A percentile compares a stretch with the other conserved stretches of the same genome.
Evolutionary conservation across 2,329 filamentous ascomycete species (phyloP).

Genomic region (Rutstroemia sp.): DNA sequence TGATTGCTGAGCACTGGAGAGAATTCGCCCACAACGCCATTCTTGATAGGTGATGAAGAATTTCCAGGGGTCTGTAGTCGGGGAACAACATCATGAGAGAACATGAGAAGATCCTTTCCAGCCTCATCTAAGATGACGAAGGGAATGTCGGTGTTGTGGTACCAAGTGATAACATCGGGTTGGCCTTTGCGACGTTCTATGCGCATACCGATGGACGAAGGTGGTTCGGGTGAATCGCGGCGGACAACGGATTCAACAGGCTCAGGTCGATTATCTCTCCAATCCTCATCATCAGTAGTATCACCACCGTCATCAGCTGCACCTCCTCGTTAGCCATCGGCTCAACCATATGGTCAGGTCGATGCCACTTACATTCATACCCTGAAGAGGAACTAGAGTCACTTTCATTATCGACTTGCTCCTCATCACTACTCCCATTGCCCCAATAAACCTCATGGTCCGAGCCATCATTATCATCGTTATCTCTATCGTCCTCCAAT

Average conservation of each 20-base stretch:
- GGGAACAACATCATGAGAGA: slow-evolving; percentile 29
- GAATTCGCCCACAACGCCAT: slow-evolving; percentile 8
- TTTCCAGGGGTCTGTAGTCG: slow-evolving; percentile 10
- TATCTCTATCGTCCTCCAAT: slow-evolving; percentile 5
- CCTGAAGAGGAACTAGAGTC: slow-evolving; percentile 3
- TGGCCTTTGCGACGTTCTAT: slow-evolving; percentile 13
- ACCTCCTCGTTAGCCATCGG: neutral
- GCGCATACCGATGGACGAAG: slow-evolving; percentile 8
- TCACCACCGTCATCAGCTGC: slow-evolving; percentile 37
- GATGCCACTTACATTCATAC: slow-evolving; percentile 5
- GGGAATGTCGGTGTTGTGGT: slow-evolving; percentile 29
- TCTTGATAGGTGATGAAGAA: slow-evolving; percentile 1
- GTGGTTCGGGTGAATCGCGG: neutral
- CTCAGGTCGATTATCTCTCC: slow-evolving; percentile 5
- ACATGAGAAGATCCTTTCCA: slow-evolving; percentile 35
- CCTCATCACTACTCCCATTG: neutral
- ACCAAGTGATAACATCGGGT: slow-evolving; percentile 29
- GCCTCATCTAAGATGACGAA: slow-evolving; percentile 35
- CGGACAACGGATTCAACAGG: neutral
- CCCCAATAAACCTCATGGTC: neutral
- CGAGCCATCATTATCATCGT: slow-evolving; percentile 2
- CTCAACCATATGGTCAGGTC: neutral
- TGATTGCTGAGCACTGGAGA: slow-evolving; percentile 57
- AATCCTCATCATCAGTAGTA: slow-evolving; percentile 7
- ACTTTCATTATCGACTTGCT: neutral